These are phyloP conservation scores for Sporormia fimetaria DNA, from an alignment of 495 filamentous ascomycete genomes.

Conservation along the genomic window DNA sequence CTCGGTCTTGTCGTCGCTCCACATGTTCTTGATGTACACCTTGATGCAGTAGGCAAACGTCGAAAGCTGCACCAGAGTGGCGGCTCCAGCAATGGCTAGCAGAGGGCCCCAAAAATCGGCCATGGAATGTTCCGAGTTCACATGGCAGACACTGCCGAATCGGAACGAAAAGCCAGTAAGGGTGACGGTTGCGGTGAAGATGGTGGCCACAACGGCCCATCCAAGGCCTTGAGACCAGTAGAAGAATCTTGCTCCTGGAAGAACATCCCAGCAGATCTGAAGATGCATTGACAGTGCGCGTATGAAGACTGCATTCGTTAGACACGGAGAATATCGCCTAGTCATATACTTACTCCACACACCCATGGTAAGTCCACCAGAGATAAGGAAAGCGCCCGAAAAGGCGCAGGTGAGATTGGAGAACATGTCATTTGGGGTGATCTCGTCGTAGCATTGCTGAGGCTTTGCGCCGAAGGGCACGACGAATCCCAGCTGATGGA, in stretches of 20 bases:
- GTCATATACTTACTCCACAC: conserved; percentile 54
- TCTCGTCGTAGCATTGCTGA: conserved; percentile 72
- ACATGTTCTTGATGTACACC: conserved; percentile 74
- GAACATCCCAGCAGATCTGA: conserved; percentile 94
- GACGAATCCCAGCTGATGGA: conserved; percentile 63
- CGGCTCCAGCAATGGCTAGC: conserved; percentile 62
- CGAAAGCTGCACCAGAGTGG: conserved; percentile 63
- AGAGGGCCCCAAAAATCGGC: conserved; percentile 86
- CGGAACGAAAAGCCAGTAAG: conserved; percentile 89
- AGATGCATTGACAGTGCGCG: conserved; percentile 86
- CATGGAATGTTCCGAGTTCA: conserved; percentile 71
- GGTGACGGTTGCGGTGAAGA: conserved; percentile 60
- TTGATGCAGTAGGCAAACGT: conserved; percentile 87
- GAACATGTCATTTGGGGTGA: conserved; percentile 91
- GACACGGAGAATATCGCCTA: neutral
- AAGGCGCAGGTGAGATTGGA: conserved; percentile 71
- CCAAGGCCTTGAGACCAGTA: conserved; percentile 68
- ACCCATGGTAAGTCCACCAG: conserved; percentile 70
- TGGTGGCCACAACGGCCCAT: conserved; percentile 69
- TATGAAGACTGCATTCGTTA: conserved; percentile 51
- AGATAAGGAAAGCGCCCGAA: conserved; percentile 72
- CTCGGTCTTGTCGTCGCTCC: conserved; percentile 47
- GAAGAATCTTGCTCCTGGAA: conserved; percentile 84
- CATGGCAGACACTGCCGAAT: conserved; percentile 83
- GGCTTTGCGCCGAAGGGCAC: conserved; percentile 75